Evolutionary conservation across 2,329 filamentous ascomycete genomes (phyloP), one percentile per base, ranked within the genome.

Genomic region (Anthostomella pinea): DNA sequence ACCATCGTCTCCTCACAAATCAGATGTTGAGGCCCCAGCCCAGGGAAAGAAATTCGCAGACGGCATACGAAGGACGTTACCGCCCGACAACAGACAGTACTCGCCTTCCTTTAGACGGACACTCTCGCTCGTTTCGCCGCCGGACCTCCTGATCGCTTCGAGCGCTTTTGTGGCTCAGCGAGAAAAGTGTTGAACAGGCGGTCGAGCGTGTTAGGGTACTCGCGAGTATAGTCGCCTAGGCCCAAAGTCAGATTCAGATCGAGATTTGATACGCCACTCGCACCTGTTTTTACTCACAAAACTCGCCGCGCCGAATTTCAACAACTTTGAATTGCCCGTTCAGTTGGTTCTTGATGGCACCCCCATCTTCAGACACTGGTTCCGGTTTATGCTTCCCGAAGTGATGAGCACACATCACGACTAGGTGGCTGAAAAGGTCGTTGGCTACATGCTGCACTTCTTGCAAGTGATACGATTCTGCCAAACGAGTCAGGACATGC

Each of bases 371-470:
- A 28, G 21, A n/a, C 30, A 46, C 27, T 27, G 33, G 14, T 35
- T 50, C 31, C 22, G 49, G 52, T 34, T 53, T 54, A 32, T 53
- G 50, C 30, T 54, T 54, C 19, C 49, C 39, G 36, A 58, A 58
- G 29, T 51, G 47, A 29, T 51, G 48, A 22, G 57, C 54, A 32
- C 54, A 59, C 43, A 58, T 56, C 9, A 60, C 51, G 13, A 56
- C 48, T 11, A 58, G 37, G 15, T 52, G 49, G 26, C 48, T 54
- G 38, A 60, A 53, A 20, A 59, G 44, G 27, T 33, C 41, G 29
- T 30, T 46, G 26, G 43, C 47, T n/a, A n/a, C n/a, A n/a, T n/a
- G n/a, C n/a, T n/a, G n/a, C n/a, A n/a, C n/a, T n/a, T n/a, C n/a
- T n/a, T n/a, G n/a, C n/a, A n/a, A n/a, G n/a, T n/a, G n/a, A n/a